Base-by-base conservation (phyloP, 257 asterid species). In the Galeopsis tetrahit region DNA sequence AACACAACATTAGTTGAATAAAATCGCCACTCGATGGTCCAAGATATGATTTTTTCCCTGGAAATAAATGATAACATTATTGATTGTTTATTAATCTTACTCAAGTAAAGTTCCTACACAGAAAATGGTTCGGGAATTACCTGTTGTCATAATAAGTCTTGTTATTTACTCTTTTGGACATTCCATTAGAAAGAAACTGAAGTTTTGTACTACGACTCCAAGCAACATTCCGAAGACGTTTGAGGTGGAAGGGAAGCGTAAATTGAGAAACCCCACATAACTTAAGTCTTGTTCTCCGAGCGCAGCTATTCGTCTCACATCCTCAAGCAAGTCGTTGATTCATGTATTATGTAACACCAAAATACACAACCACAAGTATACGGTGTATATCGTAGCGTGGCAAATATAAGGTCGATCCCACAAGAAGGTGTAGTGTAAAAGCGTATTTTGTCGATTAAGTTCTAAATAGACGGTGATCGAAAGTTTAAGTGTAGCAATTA, bases 281-380 rank as follows among this genome's bases (percentile, higher is more conserved):
- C 76, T 73, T 82, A 49, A 80, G 14, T 79, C 97, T 87, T 75
- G 65, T 83, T 82, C 96, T 91, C 71, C 80, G 85, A 21, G 93
- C 95, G 10, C 99, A 21, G 99, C 96, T 76, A 88, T 76, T 75
- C 97, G 82, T 81, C 91, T 94, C 78, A 85, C 99, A 78, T 87
- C 92, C 84, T 94, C 97, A 6, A 91, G 97, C 96, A 91, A 85
- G n/a, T n/a, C n/a, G n/a, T n/a, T n/a, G n/a, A n/a, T n/a, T n/a
- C n/a, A n/a, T n/a, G n/a, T n/a, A n/a, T n/a, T n/a, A n/a, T n/a
- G n/a, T n/a, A n/a, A n/a, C n/a, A n/a, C n/a, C n/a, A n/a, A n/a
- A n/a, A n/a, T n/a, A n/a, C n/a, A n/a, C n/a, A n/a, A n/a, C n/a
- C n/a, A n/a, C n/a, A n/a, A n/a, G n/a, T n/a, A n/a, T n/a, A n/a